phyloP scores from a whole-genome alignment of 345 rosid species.

The Lepidium africanum region DNA sequence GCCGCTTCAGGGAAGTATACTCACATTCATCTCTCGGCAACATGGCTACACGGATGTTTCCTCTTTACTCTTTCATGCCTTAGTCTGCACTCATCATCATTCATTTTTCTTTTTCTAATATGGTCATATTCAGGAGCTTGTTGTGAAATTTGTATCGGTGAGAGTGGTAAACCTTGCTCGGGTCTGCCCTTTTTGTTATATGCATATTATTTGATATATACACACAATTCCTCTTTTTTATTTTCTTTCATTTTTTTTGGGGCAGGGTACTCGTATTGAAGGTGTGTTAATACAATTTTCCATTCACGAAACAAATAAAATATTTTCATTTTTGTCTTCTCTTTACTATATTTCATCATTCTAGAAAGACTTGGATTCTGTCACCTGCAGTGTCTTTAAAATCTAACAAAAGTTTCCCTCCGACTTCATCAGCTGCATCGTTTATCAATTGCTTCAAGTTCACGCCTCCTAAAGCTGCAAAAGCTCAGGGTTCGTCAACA shows the following conservation, averaged over 20 bases:
- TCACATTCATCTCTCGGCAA: constrained; percentile 14
- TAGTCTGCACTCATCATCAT: constrained; percentile 13
- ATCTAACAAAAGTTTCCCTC: constrained; percentile 74
- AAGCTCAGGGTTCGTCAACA: background rate
- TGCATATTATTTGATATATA: constrained; percentile 24
- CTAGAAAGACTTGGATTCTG: constrained; percentile 86
- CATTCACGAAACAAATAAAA: constrained; percentile 21
- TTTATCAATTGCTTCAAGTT: constrained; percentile 73
- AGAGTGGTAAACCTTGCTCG: constrained; percentile 19
- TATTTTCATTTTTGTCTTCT: background rate
- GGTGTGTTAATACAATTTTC: constrained; percentile 2
- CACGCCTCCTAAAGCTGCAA: constrained; percentile 73
- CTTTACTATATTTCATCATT: constrained; percentile 25
- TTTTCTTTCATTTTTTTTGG: background rate
- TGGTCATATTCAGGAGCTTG: constrained; percentile 28
- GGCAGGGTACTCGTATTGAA: background rate
- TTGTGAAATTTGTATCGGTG: constrained; percentile 31
- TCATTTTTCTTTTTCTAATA: background rate
- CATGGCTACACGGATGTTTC: background rate
- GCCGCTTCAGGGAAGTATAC: constrained; percentile 18
- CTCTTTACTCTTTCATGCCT: background rate
- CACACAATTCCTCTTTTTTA: background rate
- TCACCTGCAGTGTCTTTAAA: constrained; percentile 74
- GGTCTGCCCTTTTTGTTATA: constrained; percentile 19
- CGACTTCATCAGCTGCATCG: constrained; percentile 64